Evolutionary conservation across 2,329 filamentous ascomycete genomes (phyloP).

Genomic region (Septoria petroselini): DNA sequence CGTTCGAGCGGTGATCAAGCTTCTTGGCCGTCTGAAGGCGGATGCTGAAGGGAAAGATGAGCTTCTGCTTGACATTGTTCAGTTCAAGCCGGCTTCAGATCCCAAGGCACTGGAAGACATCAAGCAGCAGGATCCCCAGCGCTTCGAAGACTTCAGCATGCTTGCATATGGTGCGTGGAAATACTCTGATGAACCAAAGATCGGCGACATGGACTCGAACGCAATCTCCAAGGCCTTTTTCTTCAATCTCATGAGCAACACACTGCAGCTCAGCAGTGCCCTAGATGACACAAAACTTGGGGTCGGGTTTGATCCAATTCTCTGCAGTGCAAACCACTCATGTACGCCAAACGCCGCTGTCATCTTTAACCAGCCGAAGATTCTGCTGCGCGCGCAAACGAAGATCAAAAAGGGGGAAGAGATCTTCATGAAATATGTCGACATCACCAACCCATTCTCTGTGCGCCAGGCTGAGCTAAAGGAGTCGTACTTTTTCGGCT

Average conservation of each 20-base stretch:
- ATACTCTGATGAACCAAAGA: constrained; percentile 45
- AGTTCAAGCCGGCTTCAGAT: constrained; percentile 27
- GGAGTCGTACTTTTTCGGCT: constrained; percentile 58
- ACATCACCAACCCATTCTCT: constrained; percentile 51
- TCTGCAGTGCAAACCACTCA: constrained; percentile 59
- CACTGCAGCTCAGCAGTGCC: constrained; percentile 55
- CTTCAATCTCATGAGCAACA: constrained; percentile 55
- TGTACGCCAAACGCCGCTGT: constrained; percentile 60
- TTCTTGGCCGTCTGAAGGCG: constrained; percentile 41
- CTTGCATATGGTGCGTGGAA: constrained; percentile 54
- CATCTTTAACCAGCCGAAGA: constrained; percentile 53
- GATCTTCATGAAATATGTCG: constrained; percentile 61
- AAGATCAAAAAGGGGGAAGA: constrained; percentile 56
- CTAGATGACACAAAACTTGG: constrained; percentile 56
- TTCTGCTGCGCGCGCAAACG: constrained; percentile 52
- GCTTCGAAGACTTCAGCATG: constrained; percentile 51
- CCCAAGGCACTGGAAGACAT: constrained; percentile 51
- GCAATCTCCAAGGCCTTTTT: constrained; percentile 14
- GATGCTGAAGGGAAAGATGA: constrained; percentile 29
- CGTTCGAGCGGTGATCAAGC: constrained; percentile 55
- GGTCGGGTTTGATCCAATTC: constrained; percentile 55
- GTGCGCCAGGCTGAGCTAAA: constrained; percentile 54
- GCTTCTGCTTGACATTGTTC: constrained; percentile 27
- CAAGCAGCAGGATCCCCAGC: constrained; percentile 39
- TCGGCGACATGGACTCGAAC: constrained; percentile 26